phyloP scores from a whole-genome alignment of 805 yeast species.

The Sungouiozyma intestinalis region DNA sequence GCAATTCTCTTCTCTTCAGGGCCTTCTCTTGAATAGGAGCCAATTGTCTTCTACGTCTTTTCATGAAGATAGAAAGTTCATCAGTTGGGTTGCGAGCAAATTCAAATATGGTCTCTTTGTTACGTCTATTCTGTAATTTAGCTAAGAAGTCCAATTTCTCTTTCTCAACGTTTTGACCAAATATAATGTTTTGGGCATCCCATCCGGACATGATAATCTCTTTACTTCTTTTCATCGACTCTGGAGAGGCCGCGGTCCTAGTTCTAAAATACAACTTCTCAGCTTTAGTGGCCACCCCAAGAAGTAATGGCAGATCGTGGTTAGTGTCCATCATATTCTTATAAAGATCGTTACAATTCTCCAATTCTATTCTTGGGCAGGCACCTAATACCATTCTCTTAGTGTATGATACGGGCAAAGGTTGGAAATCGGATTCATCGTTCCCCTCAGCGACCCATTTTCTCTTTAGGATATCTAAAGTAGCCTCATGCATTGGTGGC shows the following conservation, averaged over 20 bases:
- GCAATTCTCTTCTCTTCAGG: slow-evolving; percentile 51
- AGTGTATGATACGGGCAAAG: slow-evolving; percentile 59
- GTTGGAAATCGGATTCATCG: slow-evolving; percentile 30
- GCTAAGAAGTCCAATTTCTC: slow-evolving; percentile 67
- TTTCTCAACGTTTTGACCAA: slow-evolving; percentile 64
- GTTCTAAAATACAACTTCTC: slow-evolving; percentile 82
- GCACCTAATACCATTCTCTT: slow-evolving; percentile 76
- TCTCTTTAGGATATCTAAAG: slow-evolving; percentile 40
- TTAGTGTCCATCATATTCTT: slow-evolving; percentile 49
- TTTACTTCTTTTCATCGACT: slow-evolving; percentile 76
- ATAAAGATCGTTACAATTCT: slow-evolving; percentile 60
- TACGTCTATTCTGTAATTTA: slow-evolving; percentile 53
- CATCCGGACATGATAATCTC: slow-evolving; percentile 68
- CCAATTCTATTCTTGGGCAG: slow-evolving; percentile 63
- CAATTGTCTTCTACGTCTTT: slow-evolving; percentile 71
- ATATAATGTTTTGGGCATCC: slow-evolving; percentile 79
- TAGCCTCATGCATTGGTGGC: slow-evolving; percentile 59
- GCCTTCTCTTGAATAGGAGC: slow-evolving; percentile 82
- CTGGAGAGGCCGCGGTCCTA: slow-evolving; percentile 74
- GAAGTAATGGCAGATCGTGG: slow-evolving; percentile 56
- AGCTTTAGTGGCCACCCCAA: slow-evolving; percentile 72
- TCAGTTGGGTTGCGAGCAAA: slow-evolving; percentile 59
- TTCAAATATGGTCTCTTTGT: slow-evolving; percentile 91
- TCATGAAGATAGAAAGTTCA: slow-evolving; percentile 72
- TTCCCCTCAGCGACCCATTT: slow-evolving; percentile 34